Base-by-base conservation (phyloP, 2,329 filamentous ascomycete species). In the Neoarthrinium moseri region DNA sequence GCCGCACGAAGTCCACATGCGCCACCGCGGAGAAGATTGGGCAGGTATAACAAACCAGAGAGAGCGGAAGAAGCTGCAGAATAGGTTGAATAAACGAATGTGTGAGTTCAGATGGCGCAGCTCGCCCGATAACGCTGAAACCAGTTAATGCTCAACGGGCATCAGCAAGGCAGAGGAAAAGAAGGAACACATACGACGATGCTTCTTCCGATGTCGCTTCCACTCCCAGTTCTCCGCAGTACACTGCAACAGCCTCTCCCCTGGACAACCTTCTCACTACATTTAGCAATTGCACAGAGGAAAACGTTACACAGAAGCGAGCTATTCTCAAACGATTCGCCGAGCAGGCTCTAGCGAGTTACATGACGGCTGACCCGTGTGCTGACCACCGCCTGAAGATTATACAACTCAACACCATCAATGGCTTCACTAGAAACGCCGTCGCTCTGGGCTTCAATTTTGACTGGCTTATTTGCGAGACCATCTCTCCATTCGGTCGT, bases 1-100 rank as follows among this genome's bases (percentile, higher is more conserved):
- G 46, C 24, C 33, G 6, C 46, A 45, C 11, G 24, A 45, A 21
- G 13, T 30, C 4, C 18, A 43, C 15, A 41, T 47, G 4, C 27
- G 40, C 12, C 38, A 33, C n/a, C 27, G 17, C 15, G 49, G 33
- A n/a, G 45, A 51, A 4, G 37, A 46, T 26, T 51, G 46, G 43
- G 27, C 46, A 6, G 46, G 49, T 23, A 32, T 51, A 8, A 46
- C 32, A 4, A 38, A 44, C 21, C 38, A 33, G 8, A 32, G 27
- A 20, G 27, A 46, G 29, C 37, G 49, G 18, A 48, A 44, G 43
- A 46, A 34, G 29, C 15, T 48, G 8, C 49, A 51, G 18, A 51
- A 48, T n/a, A 29, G 46, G n/a, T 13, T 50, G 3, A 48, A 50
- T 18, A 23, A 50, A n/a, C 32, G 45, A 23, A 36, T 34, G 6